phyloP scores from a whole-genome alignment of 2,329 filamentous ascomycete genomes.

The Metarhizium anisopliae region DNA sequence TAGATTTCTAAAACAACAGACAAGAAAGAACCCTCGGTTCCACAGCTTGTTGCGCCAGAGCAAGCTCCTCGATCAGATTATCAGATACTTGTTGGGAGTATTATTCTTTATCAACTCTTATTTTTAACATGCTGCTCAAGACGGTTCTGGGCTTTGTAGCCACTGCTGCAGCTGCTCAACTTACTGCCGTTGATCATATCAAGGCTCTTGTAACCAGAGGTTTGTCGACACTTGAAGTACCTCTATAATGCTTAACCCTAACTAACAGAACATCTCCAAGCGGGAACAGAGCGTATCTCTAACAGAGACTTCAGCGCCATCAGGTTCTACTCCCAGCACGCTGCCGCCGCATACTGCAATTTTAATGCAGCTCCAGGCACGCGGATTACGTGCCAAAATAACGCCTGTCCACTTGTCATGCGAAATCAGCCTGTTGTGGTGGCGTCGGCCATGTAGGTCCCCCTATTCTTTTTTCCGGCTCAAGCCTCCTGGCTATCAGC shows the following conservation, averaged over 20 bases:
- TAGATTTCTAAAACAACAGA: not conserved
- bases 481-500: too few relatives aligned
- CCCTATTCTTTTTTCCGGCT: constrained; percentile 2
- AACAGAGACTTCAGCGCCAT: constrained; percentile 28
- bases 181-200: constrained; percentile 16
- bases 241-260: not conserved
- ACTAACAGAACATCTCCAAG: not conserved
- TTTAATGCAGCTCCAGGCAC: constrained; percentile 27
- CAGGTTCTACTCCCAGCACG: constrained; percentile 41
- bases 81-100: too few relatives aligned
- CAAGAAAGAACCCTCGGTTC: not conserved
- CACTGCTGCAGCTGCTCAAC: constrained; percentile 15
- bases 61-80: too few relatives aligned
- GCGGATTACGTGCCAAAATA: constrained; percentile 31
- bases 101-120: too few relatives aligned
- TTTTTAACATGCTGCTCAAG: constrained; percentile 14
- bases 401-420: constrained; percentile 35
- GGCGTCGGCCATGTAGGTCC: constrained; percentile 28
- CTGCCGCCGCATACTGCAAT: constrained; percentile 47
- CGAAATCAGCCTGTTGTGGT: constrained; percentile 33
- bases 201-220: constrained; percentile 23
- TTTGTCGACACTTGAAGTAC: constrained; percentile 12
- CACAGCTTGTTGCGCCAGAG: not conserved
- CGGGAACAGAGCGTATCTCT: constrained; percentile 14
- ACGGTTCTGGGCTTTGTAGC: constrained; percentile 17